Evolutionary conservation across 2,329 filamentous ascomycete species (phyloP).

Genomic region (Neofusicoccum cordaticola): DNA sequence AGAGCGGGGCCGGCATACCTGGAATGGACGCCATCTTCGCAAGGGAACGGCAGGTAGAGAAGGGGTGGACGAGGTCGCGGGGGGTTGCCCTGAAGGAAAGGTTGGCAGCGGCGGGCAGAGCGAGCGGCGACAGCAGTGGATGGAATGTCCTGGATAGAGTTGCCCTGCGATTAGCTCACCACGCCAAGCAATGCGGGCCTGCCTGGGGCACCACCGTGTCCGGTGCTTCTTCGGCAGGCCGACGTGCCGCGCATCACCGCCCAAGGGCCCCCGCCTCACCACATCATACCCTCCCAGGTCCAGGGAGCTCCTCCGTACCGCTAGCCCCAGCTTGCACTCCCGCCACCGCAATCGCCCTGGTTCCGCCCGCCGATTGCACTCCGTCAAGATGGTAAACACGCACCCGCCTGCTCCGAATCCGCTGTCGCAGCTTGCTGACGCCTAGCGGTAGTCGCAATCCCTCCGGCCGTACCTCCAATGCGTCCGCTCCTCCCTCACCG

Average conservation of each 20-base stretch:
- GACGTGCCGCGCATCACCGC: conserved; percentile 14
- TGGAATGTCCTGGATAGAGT: conserved; percentile 10
- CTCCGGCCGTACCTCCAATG: conserved; percentile 94
- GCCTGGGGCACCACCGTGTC: neutral
- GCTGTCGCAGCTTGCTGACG: conserved; percentile 24
- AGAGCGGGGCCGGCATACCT: conserved; percentile 9
- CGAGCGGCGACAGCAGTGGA: conserved; percentile 5
- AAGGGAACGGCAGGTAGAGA: neutral
- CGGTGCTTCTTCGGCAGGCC: neutral
- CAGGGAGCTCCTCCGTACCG: conserved; percentile 12
- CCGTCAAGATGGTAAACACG: conserved; percentile 9
- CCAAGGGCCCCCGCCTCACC: conserved; percentile 14
- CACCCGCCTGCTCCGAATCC: neutral
- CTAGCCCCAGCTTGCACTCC: conserved; percentile 3
- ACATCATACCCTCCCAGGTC: conserved; percentile 14
- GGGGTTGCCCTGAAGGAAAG: neutral
- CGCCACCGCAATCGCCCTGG: neutral
- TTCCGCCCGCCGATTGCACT: neutral
- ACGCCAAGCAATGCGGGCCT: neutral
- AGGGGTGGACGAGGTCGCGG: neutral
- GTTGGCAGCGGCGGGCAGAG: neutral
- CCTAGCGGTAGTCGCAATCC: conserved; percentile 73
- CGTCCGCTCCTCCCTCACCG: conserved; percentile 89
- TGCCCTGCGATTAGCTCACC: conserved; percentile 14
- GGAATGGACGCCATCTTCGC: conserved; percentile 13